phyloP scores from a whole-genome alignment of 2,329 filamentous ascomycete species.

The Fusarium sp. region DNA sequence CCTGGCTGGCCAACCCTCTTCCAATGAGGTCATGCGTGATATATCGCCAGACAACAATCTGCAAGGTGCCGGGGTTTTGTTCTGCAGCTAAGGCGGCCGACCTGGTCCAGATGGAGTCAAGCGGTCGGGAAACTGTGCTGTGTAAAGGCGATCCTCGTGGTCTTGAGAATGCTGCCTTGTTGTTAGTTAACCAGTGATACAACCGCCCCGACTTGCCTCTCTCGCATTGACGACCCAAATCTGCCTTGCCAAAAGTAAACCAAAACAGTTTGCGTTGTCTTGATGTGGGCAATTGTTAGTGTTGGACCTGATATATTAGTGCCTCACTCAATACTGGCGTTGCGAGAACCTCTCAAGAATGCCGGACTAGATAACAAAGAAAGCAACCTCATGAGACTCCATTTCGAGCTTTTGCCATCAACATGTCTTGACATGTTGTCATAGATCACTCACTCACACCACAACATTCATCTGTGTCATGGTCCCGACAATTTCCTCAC shows the following conservation, averaged over 20 bases:
- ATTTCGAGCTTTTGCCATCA: not conserved
- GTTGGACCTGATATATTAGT: not conserved
- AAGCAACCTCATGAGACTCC: not conserved
- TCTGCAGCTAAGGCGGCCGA: conserved; percentile 15
- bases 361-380: not conserved
- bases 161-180: not conserved
- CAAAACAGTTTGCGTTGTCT: not conserved
- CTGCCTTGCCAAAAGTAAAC: conserved; percentile 14
- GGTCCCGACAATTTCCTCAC: conserved; percentile 83
- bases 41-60: conserved; percentile 4
- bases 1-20: not conserved
- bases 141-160: not conserved
- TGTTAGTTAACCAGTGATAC: not conserved
- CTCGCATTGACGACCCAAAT: not conserved
- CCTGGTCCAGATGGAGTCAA: conserved; percentile 12
- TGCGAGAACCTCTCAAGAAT: not conserved
- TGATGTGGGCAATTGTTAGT: not conserved
- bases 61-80: not conserved
- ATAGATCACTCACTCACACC: conserved; percentile 19
- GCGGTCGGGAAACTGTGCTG: conserved; percentile 14
- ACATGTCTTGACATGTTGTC: not conserved
- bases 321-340: not conserved
- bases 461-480: conserved; percentile 47
- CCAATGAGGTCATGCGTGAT: conserved; percentile 14
- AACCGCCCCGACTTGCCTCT: not conserved